These are phyloP conservation scores for Penicillium sp. DNA, from an alignment of 2,329 filamentous ascomycete genomes.

Conservation along the genomic window DNA sequence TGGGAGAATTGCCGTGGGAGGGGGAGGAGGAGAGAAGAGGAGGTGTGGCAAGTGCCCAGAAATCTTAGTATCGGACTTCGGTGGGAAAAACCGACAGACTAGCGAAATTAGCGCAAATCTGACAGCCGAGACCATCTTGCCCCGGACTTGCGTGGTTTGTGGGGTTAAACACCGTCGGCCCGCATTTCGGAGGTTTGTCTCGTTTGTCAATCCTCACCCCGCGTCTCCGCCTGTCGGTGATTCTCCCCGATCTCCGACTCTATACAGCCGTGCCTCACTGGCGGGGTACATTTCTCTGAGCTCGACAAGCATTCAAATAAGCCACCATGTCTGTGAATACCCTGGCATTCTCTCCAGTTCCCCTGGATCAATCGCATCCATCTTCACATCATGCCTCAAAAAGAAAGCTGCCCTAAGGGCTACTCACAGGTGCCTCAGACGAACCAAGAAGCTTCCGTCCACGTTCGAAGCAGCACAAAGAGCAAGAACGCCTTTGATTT, in stretches of 20 bases:
- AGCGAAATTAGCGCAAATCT: neutral
- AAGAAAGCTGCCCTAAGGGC: constrained; percentile 46
- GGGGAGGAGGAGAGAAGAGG: neutral
- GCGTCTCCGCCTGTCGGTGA: constrained; percentile 24
- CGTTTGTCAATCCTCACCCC: neutral
- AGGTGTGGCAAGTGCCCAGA: neutral
- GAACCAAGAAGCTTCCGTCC: constrained; percentile 33
- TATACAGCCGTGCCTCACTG: constrained; percentile 5
- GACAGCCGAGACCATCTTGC: neutral
- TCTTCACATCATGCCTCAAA: constrained; percentile 49
- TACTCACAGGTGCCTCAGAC: constrained; percentile 35
- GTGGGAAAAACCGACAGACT: constrained; percentile 1
- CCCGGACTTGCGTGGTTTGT: neutral
- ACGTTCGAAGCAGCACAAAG: constrained; percentile 45
- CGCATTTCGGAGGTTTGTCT: neutral
- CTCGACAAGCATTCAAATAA: constrained; percentile 23
- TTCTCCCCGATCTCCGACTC: constrained; percentile 34
- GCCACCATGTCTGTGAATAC: constrained; percentile 4
- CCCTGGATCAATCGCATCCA: constrained; percentile 10
- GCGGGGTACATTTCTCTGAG: neutral
- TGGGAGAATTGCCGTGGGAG: neutral
- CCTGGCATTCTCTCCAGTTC: neutral
- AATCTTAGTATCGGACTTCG: constrained; percentile 1
- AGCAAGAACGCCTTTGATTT: constrained; percentile 55
- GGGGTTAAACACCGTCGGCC: neutral